These are phyloP conservation scores for Ogataea thermomethanolica DNA, from an alignment of 805 yeast species.

Conservation along the genomic window DNA sequence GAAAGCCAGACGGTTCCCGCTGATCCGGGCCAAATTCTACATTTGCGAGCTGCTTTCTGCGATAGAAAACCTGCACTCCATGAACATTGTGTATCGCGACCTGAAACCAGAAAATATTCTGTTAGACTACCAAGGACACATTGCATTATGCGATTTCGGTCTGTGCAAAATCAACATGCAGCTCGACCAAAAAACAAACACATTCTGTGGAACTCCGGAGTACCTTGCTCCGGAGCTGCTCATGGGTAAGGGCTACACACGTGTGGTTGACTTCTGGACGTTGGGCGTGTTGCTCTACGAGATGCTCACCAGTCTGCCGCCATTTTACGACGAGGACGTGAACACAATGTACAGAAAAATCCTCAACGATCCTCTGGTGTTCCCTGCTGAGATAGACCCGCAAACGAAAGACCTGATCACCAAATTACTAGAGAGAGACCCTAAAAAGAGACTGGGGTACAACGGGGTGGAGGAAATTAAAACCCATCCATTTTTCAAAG, in stretches of 20 bases:
- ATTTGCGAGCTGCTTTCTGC: slow-evolving; percentile 94
- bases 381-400: slow-evolving; percentile 83
- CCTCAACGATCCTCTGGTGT: slow-evolving; percentile 79
- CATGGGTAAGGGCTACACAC: slow-evolving; percentile 89
- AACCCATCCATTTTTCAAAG: slow-evolving; percentile 78
- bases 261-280: slow-evolving; percentile 99
- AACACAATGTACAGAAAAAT: slow-evolving; percentile 93
- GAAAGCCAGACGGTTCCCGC: slow-evolving; percentile 81
- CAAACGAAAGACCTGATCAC: slow-evolving; percentile 80
- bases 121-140: slow-evolving; percentile 94
- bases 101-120: slow-evolving; percentile 94
- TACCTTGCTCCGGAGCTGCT: slow-evolving; percentile 93
- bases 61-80: slow-evolving; percentile 82
- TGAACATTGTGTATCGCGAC: slow-evolving; percentile 93
- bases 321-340: slow-evolving; percentile 92
- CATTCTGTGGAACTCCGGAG: slow-evolving; percentile 98
- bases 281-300: slow-evolving; percentile 90
- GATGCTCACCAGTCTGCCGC: slow-evolving; percentile 96
- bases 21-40: slow-evolving; percentile 88
- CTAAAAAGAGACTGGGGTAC: slow-evolving; percentile 68
- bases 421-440: slow-evolving; percentile 80
- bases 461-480: slow-evolving; percentile 84
- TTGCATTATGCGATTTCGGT: slow-evolving; percentile 96
- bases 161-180: slow-evolving; percentile 94
- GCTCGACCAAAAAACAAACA: slow-evolving; percentile 76